A percentile compares a stretch with the other conserved stretches of the same genome.
phyloP scores from a whole-genome alignment of 1,284 basidiomycete species.

The Ceratorhiza oryzae-sativae region DNA sequence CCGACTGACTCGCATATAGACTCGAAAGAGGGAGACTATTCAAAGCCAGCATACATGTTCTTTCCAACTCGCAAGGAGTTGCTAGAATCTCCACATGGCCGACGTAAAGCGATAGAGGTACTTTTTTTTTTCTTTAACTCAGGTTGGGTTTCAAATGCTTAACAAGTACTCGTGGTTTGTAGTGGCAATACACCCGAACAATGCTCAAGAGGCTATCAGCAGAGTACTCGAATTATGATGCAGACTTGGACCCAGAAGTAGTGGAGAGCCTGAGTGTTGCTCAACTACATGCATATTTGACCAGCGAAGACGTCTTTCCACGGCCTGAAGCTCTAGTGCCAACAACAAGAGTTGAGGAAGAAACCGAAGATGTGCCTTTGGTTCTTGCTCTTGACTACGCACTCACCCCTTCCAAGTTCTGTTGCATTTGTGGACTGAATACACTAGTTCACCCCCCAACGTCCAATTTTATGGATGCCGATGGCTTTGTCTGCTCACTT shows the following conservation, averaged over 20 bases:
- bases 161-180: too few species aligned
- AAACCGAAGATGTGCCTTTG: not conserved
- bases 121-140: not conserved
- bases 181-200: conserved; percentile 28
- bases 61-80: conserved; percentile 16
- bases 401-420: not conserved
- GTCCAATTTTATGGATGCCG: not conserved
- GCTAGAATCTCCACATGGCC: conserved; percentile 25
- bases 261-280: conserved; percentile 8
- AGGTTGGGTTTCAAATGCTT: too few species aligned
- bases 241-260: conserved; percentile 20
- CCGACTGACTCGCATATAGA: not conserved
- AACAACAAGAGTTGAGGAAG: conserved; percentile 8
- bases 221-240: conserved; percentile 26
- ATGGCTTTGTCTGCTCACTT: conserved; percentile 14
- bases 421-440: conserved; percentile 24
- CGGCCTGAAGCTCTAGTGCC: not conserved
- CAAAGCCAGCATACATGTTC: conserved; percentile 14
- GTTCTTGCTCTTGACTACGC: not conserved
- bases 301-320: conserved; percentile 15
- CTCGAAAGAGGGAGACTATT: not conserved
- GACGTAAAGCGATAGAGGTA: conserved; percentile 35
- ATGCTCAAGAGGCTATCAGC: conserved; percentile 7
- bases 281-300: conserved; percentile 17
- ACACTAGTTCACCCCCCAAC: conserved; percentile 13